Conservation (phyloP, 2,329 filamentous ascomycete genomes). For the Phaeoacremonium minimum region DNA sequence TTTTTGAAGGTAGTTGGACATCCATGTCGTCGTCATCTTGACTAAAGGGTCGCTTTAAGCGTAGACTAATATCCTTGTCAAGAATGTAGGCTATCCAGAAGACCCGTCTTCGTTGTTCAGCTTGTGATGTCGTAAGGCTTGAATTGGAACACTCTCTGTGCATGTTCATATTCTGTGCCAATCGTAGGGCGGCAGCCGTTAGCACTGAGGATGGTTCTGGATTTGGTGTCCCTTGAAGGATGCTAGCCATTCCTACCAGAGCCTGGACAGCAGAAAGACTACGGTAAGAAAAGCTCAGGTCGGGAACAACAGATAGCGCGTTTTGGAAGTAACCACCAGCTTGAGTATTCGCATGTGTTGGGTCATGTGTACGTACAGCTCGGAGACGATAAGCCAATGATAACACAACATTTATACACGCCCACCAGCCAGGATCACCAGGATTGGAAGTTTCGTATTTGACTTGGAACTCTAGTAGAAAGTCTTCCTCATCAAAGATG, state of each 20-base stretch:
- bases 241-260: slow-evolving; percentile 17
- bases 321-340: slow-evolving; percentile 1
- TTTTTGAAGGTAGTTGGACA: slow-evolving; percentile 13
- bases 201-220: slow-evolving; percentile 11
- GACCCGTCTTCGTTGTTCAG: slow-evolving; percentile 24
- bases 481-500: slow-evolving; percentile 72
- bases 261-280: slow-evolving; percentile 14
- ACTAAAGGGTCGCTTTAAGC: slow-evolving; percentile 28
- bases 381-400: slow-evolving; percentile 12
- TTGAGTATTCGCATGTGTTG: slow-evolving; percentile 2
- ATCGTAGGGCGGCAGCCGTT: slow-evolving; percentile 14
- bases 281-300: neutral
- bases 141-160: slow-evolving; percentile 11
- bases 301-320: neutral
- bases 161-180: slow-evolving; percentile 16
- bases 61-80: slow-evolving; percentile 33
- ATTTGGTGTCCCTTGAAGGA: slow-evolving; percentile 17
- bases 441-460: slow-evolving; percentile 24
- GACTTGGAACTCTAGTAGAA: slow-evolving; percentile 64
- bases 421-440: slow-evolving; percentile 15
- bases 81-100: slow-evolving; percentile 36
- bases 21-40: slow-evolving; percentile 31
- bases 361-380: slow-evolving; percentile 1
- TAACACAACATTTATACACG: slow-evolving; percentile 16
- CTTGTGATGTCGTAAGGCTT: slow-evolving; percentile 3